A percentile compares a stretch with the other conserved stretches of the same genome.
phyloP scores from a whole-genome alignment of 345 rosid genomes.

The Boechera divaricarpa region DNA sequence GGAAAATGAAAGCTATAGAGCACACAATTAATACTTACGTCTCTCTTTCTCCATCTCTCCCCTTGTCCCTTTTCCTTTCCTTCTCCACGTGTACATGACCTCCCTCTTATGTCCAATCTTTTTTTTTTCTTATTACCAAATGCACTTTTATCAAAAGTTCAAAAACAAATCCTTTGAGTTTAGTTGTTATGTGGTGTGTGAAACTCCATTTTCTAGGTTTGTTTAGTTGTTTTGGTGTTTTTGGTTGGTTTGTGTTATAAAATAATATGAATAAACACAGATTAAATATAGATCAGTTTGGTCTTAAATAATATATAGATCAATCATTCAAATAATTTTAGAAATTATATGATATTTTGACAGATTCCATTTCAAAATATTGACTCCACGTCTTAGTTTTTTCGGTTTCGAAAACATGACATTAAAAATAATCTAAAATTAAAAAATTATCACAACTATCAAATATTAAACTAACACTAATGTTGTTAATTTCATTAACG shows the following conservation, averaged over 20 bases:
- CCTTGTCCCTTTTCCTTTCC: slow-evolving; percentile 22
- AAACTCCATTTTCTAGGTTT: neutral
- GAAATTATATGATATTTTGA: neutral
- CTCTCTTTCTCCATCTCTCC: slow-evolving; percentile 35
- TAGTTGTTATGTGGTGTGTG: neutral
- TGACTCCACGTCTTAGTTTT: no score
- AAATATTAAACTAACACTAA: no score
- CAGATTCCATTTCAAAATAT: no score
- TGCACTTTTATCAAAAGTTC: slow-evolving; percentile 26
- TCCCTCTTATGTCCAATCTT: slow-evolving; percentile 10
- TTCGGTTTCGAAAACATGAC: no score
- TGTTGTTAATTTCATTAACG: no score
- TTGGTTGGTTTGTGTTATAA: neutral
- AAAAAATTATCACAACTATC: no score
- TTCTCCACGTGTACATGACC: slow-evolving; percentile 25
- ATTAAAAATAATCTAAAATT: no score
- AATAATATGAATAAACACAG: neutral
- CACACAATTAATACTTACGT: slow-evolving; percentile 40
- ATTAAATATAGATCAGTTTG: neutral
- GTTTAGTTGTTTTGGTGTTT: neutral
- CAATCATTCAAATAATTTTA: neutral
- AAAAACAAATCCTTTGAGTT: slow-evolving; percentile 7
- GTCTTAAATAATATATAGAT: neutral
- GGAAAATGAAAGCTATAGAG: slow-evolving; percentile 32
- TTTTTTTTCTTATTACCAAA: neutral